Percentiles rank a stretch among this genome's conserved stretches.
Evolutionary conservation across 2,329 filamentous ascomycete genomes (phyloP).

Genomic region (Daldinia sp.): DNA sequence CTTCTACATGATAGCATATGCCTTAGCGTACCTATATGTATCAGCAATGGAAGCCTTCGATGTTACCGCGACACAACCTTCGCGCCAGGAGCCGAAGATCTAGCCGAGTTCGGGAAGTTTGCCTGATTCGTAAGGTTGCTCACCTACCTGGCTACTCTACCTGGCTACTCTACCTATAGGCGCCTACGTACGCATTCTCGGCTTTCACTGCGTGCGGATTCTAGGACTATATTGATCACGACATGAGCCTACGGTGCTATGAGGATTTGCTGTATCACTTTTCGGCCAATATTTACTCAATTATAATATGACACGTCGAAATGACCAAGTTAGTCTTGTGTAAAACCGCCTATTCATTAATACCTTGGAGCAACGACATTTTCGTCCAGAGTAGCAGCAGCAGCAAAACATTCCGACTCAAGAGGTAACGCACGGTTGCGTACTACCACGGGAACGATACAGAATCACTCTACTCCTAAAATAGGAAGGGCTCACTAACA

Average conservation of each 20-base stretch:
- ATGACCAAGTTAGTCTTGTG: neutral
- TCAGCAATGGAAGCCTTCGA: conserved; percentile 29
- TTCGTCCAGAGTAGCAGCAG: neutral
- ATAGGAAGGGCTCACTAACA: neutral
- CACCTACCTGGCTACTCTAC: conserved; percentile 9
- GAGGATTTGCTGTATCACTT: neutral
- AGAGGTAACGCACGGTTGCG: neutral
- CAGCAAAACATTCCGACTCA: neutral
- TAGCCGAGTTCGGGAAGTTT: conserved; percentile 2
- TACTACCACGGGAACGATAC: neutral
- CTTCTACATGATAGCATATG: no score
- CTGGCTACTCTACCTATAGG: neutral
- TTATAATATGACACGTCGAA: neutral
- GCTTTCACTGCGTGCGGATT: neutral
- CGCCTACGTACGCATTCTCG: neutral
- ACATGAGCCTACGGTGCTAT: neutral
- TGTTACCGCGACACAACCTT: conserved; percentile 35
- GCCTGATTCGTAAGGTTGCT: neutral
- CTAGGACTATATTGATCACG: neutral
- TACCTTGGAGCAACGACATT: neutral
- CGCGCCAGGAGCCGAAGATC: neutral
- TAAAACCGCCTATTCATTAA: neutral
- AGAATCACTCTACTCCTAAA: neutral
- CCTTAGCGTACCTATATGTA: no score
- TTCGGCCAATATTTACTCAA: neutral